Evolutionary conservation across 2,329 filamentous ascomycete species (phyloP), one percentile per base, ranked within the genome.

Genomic region (Trichoderma koningiopsis): DNA sequence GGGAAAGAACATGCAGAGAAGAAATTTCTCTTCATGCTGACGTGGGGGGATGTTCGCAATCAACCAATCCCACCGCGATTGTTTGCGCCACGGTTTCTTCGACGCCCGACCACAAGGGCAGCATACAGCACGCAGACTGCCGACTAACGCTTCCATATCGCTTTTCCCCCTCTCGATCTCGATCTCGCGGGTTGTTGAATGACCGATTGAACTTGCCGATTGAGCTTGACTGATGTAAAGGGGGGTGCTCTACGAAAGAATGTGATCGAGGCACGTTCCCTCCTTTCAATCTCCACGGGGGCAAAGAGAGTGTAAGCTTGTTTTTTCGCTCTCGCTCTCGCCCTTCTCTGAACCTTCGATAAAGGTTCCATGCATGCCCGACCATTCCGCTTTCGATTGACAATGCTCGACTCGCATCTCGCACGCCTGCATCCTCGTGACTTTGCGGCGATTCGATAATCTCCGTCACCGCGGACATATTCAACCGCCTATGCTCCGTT

Each of bases 381-480:
- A 59, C 53, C 29, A 37, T 59, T 19, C 55, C 37, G 63, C 55
- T 59, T 67, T 43, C 37, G 11, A 57, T 8, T 6, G 4, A n/a
- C 40, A 43, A 24, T 29, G 8, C 19, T 11, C 19, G 11, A 49
- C 3, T 57, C n/a, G 22, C 16, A 8, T 13, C 29, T n/a, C 19
- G 13, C 52, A 43, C 37, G 47, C 52, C 35, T 27, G 16, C 35
- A 31, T 4, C n/a, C 62, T 33, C 33, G 62, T 65, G 63, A 66
- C 63, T 66, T 49, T 66, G 53, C 53, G 63, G 63, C n/a, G 53
- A 24, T 49, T 58, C 27, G 37, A 14, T 29, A 58, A 29, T 22
- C 53, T 55, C 63, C 63, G 63, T 66, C 8, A 37, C 53, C 63
- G 63, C 53, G 53, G 53, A 66, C 63, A 24, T 57, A 37, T 4